Conservation (phyloP, 495 filamentous ascomycete genomes). For the Talaromyces stipitatus region DNA sequence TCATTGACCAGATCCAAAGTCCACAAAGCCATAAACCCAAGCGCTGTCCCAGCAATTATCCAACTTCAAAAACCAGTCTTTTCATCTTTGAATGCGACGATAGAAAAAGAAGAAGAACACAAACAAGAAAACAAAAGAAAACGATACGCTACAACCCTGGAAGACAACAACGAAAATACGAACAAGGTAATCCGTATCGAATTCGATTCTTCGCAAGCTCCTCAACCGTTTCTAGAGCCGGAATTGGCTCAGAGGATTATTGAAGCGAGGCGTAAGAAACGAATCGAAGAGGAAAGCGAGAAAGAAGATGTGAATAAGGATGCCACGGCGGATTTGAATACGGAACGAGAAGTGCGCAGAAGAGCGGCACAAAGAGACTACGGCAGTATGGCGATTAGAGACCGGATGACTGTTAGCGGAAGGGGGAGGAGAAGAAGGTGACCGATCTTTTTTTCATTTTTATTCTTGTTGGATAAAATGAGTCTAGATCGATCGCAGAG, state of each 20-base stretch:
- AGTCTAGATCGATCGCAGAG: not conserved
- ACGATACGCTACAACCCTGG: not conserved
- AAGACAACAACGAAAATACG: not conserved
- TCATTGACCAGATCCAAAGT: not conserved
- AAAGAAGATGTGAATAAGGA: not conserved
- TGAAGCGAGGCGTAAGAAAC: not conserved
- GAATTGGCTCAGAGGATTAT: slow-evolving; percentile 7
- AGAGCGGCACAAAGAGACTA: not conserved
- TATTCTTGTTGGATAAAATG: too few relatives aligned
- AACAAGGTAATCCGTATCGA: slow-evolving; percentile 1
- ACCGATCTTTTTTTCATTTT: not conserved
- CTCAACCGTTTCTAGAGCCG: slow-evolving; percentile 26
- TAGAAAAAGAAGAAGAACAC: not conserved
- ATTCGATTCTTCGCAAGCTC: slow-evolving; percentile 15
- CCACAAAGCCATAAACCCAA: slow-evolving; percentile 6
- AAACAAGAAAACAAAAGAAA: not conserved
- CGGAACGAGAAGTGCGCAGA: not conserved
- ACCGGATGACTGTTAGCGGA: slow-evolving; percentile 3
- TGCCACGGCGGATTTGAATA: not conserved
- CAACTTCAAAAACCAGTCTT: slow-evolving; percentile 10
- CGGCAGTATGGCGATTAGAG: slow-evolving; percentile 7
- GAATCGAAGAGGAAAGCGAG: not conserved
- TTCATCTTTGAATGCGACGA: not conserved
- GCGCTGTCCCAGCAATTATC: slow-evolving; percentile 3
- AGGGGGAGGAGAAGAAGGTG: slow-evolving; percentile 2